Evolutionary conservation across 1,284 basidiomycete genomes (phyloP).

Genomic region (Pseudozyma sp.): DNA sequence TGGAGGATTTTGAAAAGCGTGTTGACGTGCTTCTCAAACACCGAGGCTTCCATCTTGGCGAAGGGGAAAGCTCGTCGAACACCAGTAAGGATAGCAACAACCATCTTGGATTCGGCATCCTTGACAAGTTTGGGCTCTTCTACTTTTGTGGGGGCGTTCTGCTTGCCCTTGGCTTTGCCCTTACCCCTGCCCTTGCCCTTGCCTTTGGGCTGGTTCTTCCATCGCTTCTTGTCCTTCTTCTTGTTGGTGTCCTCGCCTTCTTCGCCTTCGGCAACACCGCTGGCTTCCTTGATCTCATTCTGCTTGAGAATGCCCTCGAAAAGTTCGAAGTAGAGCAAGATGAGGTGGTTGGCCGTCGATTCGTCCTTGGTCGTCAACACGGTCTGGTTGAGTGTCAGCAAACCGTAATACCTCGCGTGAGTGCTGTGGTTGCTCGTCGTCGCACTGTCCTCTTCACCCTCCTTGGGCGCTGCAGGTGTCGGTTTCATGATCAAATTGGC

Average conservation of each 20-base stretch:
- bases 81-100: slow-evolving; percentile 92
- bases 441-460: slow-evolving; percentile 19
- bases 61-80: slow-evolving; percentile 96
- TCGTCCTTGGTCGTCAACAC: slow-evolving; percentile 78
- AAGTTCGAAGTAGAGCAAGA: slow-evolving; percentile 94
- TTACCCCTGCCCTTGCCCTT: slow-evolving; percentile 67
- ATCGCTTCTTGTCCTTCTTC: slow-evolving; percentile 70
- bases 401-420: slow-evolving; percentile 88
- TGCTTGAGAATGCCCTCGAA: slow-evolving; percentile 78
- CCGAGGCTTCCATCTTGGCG: slow-evolving; percentile 78
- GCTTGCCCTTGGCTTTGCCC: slow-evolving; percentile 28
- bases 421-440: slow-evolving; percentile 62
- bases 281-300: slow-evolving; percentile 60
- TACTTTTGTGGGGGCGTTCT: slow-evolving; percentile 19
- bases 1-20: slow-evolving; percentile 96
- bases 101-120: slow-evolving; percentile 79
- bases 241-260: slow-evolving; percentile 41
- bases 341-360: slow-evolving; percentile 82
- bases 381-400: slow-evolving; percentile 94
- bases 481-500: slow-evolving; percentile 80
- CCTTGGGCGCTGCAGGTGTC: slow-evolving; percentile 43
- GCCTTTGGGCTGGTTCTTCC: slow-evolving; percentile 54
- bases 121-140: slow-evolving; percentile 69
- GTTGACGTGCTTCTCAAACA: slow-evolving; percentile 87
- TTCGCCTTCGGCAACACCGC: slow-evolving; percentile 53